Evolutionary conservation across 768 basidiomycete species (phyloP), one percentile per base, ranked within the genome.

Genomic region (Mycena leptocephala): DNA sequence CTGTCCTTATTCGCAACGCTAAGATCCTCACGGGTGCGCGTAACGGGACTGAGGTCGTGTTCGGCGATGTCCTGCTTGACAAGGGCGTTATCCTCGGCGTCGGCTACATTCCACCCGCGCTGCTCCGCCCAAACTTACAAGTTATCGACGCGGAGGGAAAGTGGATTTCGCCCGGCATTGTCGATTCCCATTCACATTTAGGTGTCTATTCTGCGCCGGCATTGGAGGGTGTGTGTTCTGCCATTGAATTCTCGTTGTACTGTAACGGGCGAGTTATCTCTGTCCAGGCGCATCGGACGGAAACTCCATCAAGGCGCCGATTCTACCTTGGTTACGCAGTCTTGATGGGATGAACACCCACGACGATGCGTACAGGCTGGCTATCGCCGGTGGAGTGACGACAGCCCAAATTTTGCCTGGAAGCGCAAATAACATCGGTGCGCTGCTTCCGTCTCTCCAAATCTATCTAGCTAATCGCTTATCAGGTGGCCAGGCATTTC

Each of bases 291-390:
- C 89, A 1, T 74, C 65, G 22, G 95, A 95, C 78, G 88, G 80
- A 33, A 92, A 93, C 80, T 93, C 93, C 14, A n/a, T 9, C 14
- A 88, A 91, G 9, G 89, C 86, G 0, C 84, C 89, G 7, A 87
- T 91, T n/a, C 83, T 88, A 32, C 92, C 93, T 3, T 94, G 92
- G 91, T 83, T 95, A 6, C 88, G 94, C 28, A 91, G 91, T 22
- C 82, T 95, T n/a, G 95, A 96, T 75, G 94, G 89, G 0, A 80
- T 95, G 72, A 95, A 95, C 82, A 95, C 93, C 0, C 94, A 94
- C 70, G 95, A 95, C 80, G 85, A 85, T 0, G 85, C 90, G 1
- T 94, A 92, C 79, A 82, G 87, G 24, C 85, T 92, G 5, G 84
- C 90, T 5, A 88, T 93, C 18, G 82, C 95, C 0, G 95, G 95